A percentile compares a stretch with the other conserved stretches of the same genome.
phyloP scores from a whole-genome alignment of 2,329 filamentous ascomycete species.

The Talaromyces albobiverticillius region DNA sequence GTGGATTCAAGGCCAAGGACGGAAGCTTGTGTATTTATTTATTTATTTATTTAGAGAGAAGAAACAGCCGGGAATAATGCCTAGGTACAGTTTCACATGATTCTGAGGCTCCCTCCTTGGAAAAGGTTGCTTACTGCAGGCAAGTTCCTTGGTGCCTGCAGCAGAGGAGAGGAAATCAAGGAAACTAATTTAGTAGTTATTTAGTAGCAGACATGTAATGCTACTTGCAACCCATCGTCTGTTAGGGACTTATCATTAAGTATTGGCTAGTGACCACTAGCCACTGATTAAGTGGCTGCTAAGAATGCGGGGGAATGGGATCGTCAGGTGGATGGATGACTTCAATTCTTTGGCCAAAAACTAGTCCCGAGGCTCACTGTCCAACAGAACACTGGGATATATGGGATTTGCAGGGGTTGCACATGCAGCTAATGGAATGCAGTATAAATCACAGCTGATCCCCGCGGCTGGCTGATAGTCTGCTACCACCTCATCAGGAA shows the following conservation, averaged over 20 bases:
- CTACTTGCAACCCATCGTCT: no score
- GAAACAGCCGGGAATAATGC: not conserved
- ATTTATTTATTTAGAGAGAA: not conserved
- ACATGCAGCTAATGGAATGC: not conserved
- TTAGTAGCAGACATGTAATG: not conserved
- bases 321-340: conserved; percentile 2
- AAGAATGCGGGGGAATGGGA: conserved; percentile 7
- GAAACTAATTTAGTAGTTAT: not conserved
- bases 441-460: not conserved
- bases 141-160: not conserved
- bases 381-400: not conserved
- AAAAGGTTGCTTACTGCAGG: no score
- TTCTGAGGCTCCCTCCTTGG: not conserved
- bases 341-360: no score
- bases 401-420: not conserved
- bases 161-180: not conserved
- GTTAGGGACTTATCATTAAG: no score
- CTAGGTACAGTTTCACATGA: not conserved
- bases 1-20: no score
- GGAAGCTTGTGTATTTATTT: no score
- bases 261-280: no score
- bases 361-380: not conserved
- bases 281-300: not conserved
- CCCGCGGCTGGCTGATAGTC: not conserved
- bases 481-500: not conserved